Base-by-base conservation (phyloP, 1,284 basidiomycete genomes). In the Butyriboletus appendiculatus region DNA sequence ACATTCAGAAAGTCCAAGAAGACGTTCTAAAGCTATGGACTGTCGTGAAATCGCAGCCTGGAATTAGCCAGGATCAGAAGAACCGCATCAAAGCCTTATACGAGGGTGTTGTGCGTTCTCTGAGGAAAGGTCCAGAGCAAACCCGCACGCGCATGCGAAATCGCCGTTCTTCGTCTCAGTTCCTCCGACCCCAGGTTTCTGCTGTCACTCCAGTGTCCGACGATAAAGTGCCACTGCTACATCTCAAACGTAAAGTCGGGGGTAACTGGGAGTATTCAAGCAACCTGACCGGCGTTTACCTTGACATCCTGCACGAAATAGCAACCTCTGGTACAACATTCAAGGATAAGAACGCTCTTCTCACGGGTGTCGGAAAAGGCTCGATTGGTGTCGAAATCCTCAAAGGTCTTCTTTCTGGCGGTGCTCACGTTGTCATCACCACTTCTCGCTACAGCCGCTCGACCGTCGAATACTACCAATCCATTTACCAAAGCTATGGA, bases 361-460 rank as follows among this genome's bases (percentile, higher is more conserved):
- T 98, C 44, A 99, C 96, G 43, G 96, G 97, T 73, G 97, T 98
- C 52, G 96, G 96, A 54, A 96, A 94, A 70, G 96, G 94, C 24
- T 97, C 94, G 4, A 99, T 99, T 66, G 96, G 96, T 62, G 90
- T 97, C 55, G 97, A 99, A 75, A 93, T 98, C 61, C 81, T 99
- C 63, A 98, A 98, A 75, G 96, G 96, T 60, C 82, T 99, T 15
- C 83, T 99, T 30, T 92, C 96, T 39, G 97, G 96, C 56, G 97
- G 96, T 55, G 94, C 95, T 32, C 94, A 94, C 63, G 94, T 98
- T 61, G 89, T 99, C 46, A 91, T 99, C 74, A 99, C 96, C 26
- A 99, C 97, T 28, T 98, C 94, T 30, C 89, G 95, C 63, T 97
- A 96, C 77, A 94, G 81, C 70, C 92, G 96, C 59, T 85, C 89